A percentile compares a stretch with the other conserved stretches of the same genome.
These are phyloP conservation scores for Leccinum disarticulatum DNA, from an alignment of 768 basidiomycete species.

Conservation along the genomic window DNA sequence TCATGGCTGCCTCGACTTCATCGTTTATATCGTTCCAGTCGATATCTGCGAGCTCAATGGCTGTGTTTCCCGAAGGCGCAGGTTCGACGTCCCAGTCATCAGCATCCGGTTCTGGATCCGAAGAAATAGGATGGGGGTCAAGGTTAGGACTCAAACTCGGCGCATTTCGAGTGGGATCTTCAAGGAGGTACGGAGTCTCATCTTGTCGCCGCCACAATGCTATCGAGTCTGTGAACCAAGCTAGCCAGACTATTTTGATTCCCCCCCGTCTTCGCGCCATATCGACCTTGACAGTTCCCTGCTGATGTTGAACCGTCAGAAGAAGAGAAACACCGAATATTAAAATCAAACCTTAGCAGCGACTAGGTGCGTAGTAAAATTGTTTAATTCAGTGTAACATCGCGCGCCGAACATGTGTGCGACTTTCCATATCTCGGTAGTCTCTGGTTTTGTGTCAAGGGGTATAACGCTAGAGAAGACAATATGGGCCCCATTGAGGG, in stretches of 20 bases:
- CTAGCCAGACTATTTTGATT: conserved; percentile 81
- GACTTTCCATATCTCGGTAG: conserved; percentile 81
- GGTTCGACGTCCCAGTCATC: conserved; percentile 65
- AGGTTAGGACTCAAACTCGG: conserved; percentile 44
- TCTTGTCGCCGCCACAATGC: conserved; percentile 85
- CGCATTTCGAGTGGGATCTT: conserved; percentile 48
- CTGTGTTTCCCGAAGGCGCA: conserved; percentile 30
- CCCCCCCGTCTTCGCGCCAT: conserved; percentile 72
- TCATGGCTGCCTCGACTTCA: conserved; percentile 86
- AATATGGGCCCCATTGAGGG: conserved; percentile 77
- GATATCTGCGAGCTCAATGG: conserved; percentile 58
- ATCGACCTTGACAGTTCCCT: conserved; percentile 90
- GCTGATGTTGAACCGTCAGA: conserved; percentile 41
- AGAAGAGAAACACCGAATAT: conserved; percentile 5
- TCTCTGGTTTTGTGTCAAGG: conserved; percentile 76
- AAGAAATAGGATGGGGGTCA: conserved; percentile 55
- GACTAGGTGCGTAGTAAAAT: conserved; percentile 83
- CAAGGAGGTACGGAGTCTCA: conserved; percentile 74
- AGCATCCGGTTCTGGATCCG: conserved; percentile 64
- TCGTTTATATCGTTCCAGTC: conserved; percentile 84
- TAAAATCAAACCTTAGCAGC: conserved; percentile 68
- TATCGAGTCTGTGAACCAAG: conserved; percentile 89
- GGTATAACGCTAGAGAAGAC: conserved; percentile 96
- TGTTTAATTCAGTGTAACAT: conserved; percentile 67
- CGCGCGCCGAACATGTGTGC: conserved; percentile 88